Evolutionary conservation across 208 protist genomes (phyloP), one percentile per base, ranked within the genome.

Genomic region (Leptomonas seymouri): DNA sequence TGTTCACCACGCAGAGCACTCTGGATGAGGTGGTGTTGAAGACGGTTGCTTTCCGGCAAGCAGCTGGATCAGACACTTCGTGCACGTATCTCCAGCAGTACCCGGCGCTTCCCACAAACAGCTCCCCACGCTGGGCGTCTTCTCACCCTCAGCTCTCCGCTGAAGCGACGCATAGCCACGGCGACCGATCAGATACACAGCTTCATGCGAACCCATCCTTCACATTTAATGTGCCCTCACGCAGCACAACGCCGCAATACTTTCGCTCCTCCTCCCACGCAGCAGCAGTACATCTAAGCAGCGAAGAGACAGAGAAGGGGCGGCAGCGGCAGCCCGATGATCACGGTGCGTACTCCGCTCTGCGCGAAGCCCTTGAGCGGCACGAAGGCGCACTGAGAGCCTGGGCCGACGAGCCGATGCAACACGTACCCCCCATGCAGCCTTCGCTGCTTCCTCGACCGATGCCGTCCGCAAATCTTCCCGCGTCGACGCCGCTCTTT

Each of bases 341-440:
- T 25, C 34, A 39, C 12, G 45, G 30, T 0, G 70, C 61, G 2
- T 54, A 54, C 6, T 12, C 46, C 0, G 34, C 54, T 12, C 60
- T 77, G 2, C 53, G 50, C 23, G 71, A 64, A 5, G 65, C 71
- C 3, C 51, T 81, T 21, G 46, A 45, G 23, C 36, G 57, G 0
- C 72, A 81, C 56, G 76, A 76, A 51, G 60, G 61, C 8, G 76
- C 69, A 16, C 64, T 77, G 7, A 63, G 71, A 8, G 30, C 58
- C 14, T 77, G 71, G 71, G 71, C 71, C 0, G 58, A 71, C 20
- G 71, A 49, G 6, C 71, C 71, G 20, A 4, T 51, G 57, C 44
- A 36, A 8, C 45, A 66, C 16, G 3, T 64, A 0, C 21, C 62
- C 3, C n/a, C 20, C 0, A 14, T 30, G 3, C 54, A 14, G 14